These are phyloP conservation scores for Scutellaria galericulata DNA, from an alignment of 257 asterid species.

Conservation along the genomic window DNA sequence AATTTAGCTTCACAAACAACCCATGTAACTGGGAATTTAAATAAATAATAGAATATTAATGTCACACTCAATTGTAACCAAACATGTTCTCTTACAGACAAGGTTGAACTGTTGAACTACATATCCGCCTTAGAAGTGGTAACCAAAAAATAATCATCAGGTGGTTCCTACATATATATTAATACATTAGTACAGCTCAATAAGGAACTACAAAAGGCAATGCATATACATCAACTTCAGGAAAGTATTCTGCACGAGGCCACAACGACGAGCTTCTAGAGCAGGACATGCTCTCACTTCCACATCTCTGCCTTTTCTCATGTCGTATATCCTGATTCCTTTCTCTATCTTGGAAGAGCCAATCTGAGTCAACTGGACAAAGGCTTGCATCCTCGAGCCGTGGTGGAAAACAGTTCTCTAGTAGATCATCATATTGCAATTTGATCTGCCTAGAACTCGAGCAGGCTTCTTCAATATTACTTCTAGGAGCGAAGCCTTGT, in stretches of 20 bases:
- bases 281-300: conserved; percentile 33
- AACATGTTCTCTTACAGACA: too few species aligned
- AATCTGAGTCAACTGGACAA: conserved; percentile 43
- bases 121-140: neutral
- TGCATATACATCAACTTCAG: conserved; percentile 46
- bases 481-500: neutral
- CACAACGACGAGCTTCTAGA: conserved; percentile 42
- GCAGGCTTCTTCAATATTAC: conserved; percentile 18
- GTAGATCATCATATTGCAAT: conserved; percentile 40
- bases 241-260: conserved; percentile 55
- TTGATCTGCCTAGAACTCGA: conserved; percentile 17
- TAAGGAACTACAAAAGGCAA: conserved; percentile 66
- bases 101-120: neutral
- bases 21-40: too few species aligned
- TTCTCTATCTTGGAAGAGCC: conserved; percentile 46
- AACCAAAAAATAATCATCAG: neutral
- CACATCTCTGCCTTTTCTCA: conserved; percentile 34
- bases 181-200: conserved; percentile 37
- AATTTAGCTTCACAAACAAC: too few species aligned
- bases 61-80: too few species aligned
- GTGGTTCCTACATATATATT: conserved; percentile 6
- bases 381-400: conserved; percentile 10
- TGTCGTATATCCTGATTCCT: conserved; percentile 26
- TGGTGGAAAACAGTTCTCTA: conserved; percentile 51
- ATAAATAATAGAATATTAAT: too few species aligned